Evolutionary conservation across 2,329 filamentous ascomycete genomes (phyloP).

Genomic region (Neonectria ditissima): DNA sequence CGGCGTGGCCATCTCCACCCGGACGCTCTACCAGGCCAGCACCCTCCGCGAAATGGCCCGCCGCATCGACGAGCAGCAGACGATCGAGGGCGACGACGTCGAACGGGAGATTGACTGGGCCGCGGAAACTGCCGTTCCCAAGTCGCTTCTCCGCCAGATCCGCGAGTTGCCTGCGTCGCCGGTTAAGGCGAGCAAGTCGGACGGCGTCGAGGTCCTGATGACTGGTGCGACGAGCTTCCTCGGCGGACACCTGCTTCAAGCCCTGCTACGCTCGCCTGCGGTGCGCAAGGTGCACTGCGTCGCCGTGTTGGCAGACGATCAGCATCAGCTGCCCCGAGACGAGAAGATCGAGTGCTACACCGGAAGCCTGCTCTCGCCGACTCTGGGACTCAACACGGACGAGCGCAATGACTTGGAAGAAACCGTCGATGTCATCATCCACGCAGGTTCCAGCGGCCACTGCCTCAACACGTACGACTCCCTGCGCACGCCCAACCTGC

Average conservation of each 20-base stretch:
- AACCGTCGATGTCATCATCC: constrained; percentile 26
- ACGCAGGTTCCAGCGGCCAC: constrained; percentile 28
- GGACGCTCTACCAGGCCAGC: constrained; percentile 50
- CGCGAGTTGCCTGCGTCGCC: background rate
- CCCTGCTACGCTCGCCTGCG: constrained; percentile 5
- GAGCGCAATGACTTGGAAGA: constrained; percentile 10
- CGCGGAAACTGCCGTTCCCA: constrained; percentile 47
- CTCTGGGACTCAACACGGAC: constrained; percentile 20
- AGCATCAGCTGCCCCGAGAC: constrained; percentile 4
- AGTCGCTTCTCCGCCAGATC: background rate
- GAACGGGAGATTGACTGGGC: constrained; percentile 53
- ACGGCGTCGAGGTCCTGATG: constrained; percentile 22
- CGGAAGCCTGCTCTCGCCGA: constrained; percentile 19
- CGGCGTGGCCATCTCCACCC: constrained; percentile 34
- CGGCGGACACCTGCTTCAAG: constrained; percentile 30
- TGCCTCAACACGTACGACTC: constrained; percentile 30
- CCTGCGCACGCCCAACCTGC: constrained; percentile 23
- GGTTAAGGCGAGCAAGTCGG: background rate
- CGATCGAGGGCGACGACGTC: background rate
- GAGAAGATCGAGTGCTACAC: constrained; percentile 18
- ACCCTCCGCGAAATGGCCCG: constrained; percentile 52
- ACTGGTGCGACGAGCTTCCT: constrained; percentile 34
- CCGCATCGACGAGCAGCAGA: constrained; percentile 35
- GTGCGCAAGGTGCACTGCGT: constrained; percentile 31
- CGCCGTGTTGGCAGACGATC: constrained; percentile 24